Base-by-base conservation (phyloP, 805 yeast species). In the Pichia heedii region DNA sequence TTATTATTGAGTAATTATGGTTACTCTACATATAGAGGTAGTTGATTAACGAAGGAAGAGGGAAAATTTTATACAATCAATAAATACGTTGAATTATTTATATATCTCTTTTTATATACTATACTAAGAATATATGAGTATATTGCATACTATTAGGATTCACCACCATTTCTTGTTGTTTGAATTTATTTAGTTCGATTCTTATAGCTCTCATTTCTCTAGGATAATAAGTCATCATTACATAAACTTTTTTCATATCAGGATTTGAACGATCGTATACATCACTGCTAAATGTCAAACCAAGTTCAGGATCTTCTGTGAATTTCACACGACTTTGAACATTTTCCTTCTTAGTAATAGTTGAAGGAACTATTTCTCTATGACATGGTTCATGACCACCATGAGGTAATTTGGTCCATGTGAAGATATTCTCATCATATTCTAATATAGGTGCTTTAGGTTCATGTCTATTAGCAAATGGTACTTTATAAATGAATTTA, bases 21-120 rank as follows among this genome's bases (percentile, higher is more conserved):
- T 29, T 89, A 88, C 65, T 77, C 95, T 6, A 89, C 97, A 0
- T 89, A 89, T 66, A 73, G 97, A 44, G 97, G 97, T 13, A 56
- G 61, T 21, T 58, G 40, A 46, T 13, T 24, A 24, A 24, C 12
- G 5, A 27, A n/a, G 16, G n/a, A n/a, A n/a, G n/a, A n/a, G n/a
- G 10, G 27, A 8, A 24, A 24, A 24, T 24, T 24, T 24, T 24
- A 24, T 24, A 24, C 11, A 24, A 24, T n/a, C n/a, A n/a, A n/a
- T n/a, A n/a, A n/a, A n/a, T n/a, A n/a, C n/a, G n/a, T n/a, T n/a
- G n/a, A n/a, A n/a, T n/a, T n/a, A n/a, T n/a, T n/a, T n/a, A n/a
- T n/a, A n/a, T n/a, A n/a, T 19, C 15, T 5, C 10, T 19, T 13
- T 13, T 18, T 33, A 22, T n/a, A 5, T 9, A 32, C 21, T 19